A percentile compares a stretch with the other conserved stretches of the same genome.
Evolutionary conservation across 73 alveolate species (phyloP).

Genomic region (Paramecium pentaurelia): DNA sequence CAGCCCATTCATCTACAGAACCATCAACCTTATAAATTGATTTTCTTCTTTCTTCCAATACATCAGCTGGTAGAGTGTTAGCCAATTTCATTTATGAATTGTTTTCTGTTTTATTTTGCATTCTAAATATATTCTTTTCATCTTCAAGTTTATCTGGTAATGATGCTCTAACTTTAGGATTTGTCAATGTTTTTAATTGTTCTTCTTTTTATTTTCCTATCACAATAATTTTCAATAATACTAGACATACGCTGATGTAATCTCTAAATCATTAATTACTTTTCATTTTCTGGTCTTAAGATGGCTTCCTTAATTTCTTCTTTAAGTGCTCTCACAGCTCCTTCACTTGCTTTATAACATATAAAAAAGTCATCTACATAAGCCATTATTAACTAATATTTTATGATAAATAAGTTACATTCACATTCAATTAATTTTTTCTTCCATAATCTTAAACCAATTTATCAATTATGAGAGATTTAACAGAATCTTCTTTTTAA

Average conservation of each 20-base stretch:
- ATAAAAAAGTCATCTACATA: slow-evolving; percentile 24
- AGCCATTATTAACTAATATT: not conserved
- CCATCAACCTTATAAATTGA: slow-evolving; percentile 31
- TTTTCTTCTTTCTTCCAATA: not conserved
- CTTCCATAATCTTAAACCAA: not conserved
- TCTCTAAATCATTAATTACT: not conserved
- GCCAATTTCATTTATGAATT: not conserved
- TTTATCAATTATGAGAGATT: not conserved
- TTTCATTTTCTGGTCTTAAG: not conserved
- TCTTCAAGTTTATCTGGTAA: not conserved
- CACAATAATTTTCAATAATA: not conserved
- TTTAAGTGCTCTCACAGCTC: slow-evolving; percentile 2
- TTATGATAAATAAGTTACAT: not conserved
- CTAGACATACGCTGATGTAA: not conserved
- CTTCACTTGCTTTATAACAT: not conserved
- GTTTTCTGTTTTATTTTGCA: not conserved
- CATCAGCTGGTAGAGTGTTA: not conserved
- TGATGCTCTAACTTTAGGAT: not conserved
- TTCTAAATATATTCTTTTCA: not conserved
- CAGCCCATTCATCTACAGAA: slow-evolving; percentile 37
- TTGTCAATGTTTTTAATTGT: not conserved
- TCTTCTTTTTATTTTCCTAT: not conserved
- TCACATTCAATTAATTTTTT: not conserved
- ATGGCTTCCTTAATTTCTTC: not conserved
- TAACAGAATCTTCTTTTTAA: not conserved